Evolutionary conservation across 2,329 filamentous ascomycete genomes (phyloP).

Genomic region (Cladosporium sp.): DNA sequence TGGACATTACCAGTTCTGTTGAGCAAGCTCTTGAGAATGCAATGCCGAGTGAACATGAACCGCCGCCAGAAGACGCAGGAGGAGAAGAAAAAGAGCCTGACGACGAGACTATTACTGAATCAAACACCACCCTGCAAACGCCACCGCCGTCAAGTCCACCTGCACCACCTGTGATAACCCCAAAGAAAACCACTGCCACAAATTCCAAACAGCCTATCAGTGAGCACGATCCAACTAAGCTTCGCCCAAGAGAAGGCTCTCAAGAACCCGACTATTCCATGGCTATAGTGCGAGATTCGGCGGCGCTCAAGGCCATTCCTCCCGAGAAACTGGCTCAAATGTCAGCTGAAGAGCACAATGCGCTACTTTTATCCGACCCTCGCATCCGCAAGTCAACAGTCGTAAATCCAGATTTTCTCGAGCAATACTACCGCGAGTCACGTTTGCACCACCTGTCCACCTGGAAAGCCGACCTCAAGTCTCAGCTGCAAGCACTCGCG

Average conservation of each 20-base stretch:
- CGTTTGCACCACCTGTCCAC: conserved; percentile 91
- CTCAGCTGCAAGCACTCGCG: conserved; percentile 78
- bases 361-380: conserved; percentile 78
- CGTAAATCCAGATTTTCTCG: conserved; percentile 88
- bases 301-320: conserved; percentile 32
- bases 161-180: background rate
- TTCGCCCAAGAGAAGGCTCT: conserved; percentile 34
- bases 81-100: conserved; percentile 19
- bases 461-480: conserved; percentile 95
- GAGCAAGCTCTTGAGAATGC: conserved; percentile 33
- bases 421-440: conserved; percentile 94
- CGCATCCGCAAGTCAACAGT: conserved; percentile 85
- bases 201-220: background rate
- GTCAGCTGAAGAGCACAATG: conserved; percentile 93
- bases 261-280: conserved; percentile 39
- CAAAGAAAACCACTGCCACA: background rate
- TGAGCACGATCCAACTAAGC: background rate
- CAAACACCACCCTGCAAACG: conserved; percentile 25
- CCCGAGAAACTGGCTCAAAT: conserved; percentile 50
- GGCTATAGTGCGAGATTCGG: conserved; percentile 36
- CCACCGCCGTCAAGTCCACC: conserved; percentile 28
- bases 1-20: conserved; percentile 40
- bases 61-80: conserved; percentile 6
- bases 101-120: conserved; percentile 19
- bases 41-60: conserved; percentile 14